Evolutionary conservation across 2,329 filamentous ascomycete genomes (phyloP), one percentile per base, ranked within the genome.

Genomic region (Shiraia sp.): DNA sequence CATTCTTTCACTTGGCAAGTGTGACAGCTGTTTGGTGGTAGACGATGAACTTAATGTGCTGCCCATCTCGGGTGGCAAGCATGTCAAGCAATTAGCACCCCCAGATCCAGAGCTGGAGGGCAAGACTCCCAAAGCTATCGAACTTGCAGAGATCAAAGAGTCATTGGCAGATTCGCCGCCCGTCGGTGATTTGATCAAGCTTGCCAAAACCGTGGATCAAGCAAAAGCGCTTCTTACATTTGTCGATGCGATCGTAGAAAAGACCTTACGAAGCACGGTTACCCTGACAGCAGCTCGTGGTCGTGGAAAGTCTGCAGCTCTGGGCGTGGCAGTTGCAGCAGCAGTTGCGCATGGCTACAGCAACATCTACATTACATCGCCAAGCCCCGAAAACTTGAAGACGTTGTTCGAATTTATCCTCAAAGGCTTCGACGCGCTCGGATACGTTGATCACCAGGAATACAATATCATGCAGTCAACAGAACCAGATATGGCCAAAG

Each of bases 341-440:
- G 95, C 95, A 1, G 82, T 99, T 31, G 92, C 93, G 1, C 88
- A 97, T 65, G 93, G 93, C 17, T 99, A 99, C 72, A 96, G 90
- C 76, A 99, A 99, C 70, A 96, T 99, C 61, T 99, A 99, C 73
- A 96, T 99, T 66, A 99, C 93, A 1, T 97, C 92, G 1, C 92
- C 92, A 0, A 96, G 90, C 47, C 93, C 93, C 0, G 95, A 99
- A 73, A 99, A 99, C 72, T 78, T 99, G 78, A 99, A 97, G 75
- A 99, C 93, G 0, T 78, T 99, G 6, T 99, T 99, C 66, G 91
- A 99, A 62, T 99, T 99, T 61, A 82, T 99, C 13, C 96, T 99
- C 79, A 97, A 96, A 70, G 93, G 91, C 0, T 99, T 99, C 60
- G 93, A 99, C 67, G 88, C 91, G 9, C 78, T 99, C 19, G 88